Conservation (phyloP, 192 early-diverging fungal genomes). For the Entomortierella parvispora region DNA sequence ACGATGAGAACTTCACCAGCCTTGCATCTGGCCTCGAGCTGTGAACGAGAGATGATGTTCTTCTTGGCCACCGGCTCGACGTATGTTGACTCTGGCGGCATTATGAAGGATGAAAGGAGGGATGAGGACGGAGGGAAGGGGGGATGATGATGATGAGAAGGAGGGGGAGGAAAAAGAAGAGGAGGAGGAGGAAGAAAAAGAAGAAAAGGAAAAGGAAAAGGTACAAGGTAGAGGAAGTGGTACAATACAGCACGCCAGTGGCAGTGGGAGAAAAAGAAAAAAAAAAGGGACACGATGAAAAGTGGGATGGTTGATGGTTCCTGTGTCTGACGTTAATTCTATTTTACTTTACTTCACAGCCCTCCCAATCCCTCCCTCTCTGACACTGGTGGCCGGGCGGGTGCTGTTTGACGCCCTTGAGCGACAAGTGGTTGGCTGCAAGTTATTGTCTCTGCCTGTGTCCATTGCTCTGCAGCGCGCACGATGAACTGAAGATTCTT, state of each 20-base stretch:
- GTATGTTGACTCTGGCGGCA: conserved; percentile 52
- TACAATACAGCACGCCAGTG: background rate
- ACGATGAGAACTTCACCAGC: conserved; percentile 87
- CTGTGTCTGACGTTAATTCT: too few relatives aligned
- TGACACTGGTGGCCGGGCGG: too few relatives aligned
- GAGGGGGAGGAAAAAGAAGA: background rate
- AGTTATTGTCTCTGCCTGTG: too few relatives aligned
- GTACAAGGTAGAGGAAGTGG: conserved; percentile 1
- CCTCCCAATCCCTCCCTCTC: too few relatives aligned
- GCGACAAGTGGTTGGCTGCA: too few relatives aligned
- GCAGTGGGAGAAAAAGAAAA: background rate
- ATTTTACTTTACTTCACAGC: too few relatives aligned
- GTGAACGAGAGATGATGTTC: conserved; percentile 35
- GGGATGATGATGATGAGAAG: background rate
- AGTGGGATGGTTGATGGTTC: too few relatives aligned
- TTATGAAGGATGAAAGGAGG: background rate
- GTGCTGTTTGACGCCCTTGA: too few relatives aligned
- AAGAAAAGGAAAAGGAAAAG: background rate
- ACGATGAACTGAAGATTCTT: too few relatives aligned
- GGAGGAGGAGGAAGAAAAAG: background rate
- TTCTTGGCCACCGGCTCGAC: conserved; percentile 40
- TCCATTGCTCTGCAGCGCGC: too few relatives aligned
- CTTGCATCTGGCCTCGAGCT: conserved; percentile 49
- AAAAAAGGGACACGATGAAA: background rate
- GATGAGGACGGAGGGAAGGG: background rate